These are phyloP conservation scores for Botrytis fabae DNA, from an alignment of 2,329 filamentous ascomycete species.

Conservation along the genomic window DNA sequence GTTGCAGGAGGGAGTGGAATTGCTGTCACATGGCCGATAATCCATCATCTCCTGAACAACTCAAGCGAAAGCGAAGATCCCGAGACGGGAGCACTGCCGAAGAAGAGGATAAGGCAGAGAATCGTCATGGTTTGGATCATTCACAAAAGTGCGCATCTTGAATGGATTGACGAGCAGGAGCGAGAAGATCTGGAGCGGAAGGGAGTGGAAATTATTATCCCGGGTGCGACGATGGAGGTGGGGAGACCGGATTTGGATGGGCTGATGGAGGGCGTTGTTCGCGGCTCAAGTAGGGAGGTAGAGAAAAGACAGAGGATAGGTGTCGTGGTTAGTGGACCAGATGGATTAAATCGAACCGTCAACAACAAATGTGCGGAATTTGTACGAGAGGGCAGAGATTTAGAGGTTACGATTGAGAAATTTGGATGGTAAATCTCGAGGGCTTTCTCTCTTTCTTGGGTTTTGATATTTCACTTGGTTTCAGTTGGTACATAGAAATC, in stretches of 20 bases:
- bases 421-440: conserved; percentile 59
- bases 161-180: conserved; percentile 54
- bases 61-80: conserved; percentile 28
- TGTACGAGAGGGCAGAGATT: conserved; percentile 49
- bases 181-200: conserved; percentile 50
- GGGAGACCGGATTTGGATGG: conserved; percentile 54
- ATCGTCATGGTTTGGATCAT: conserved; percentile 61
- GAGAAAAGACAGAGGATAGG: conserved; percentile 44
- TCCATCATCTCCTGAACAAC: conserved; percentile 49
- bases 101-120: conserved; percentile 35
- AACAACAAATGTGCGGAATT: conserved; percentile 57
- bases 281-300: not conserved
- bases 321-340: conserved; percentile 62
- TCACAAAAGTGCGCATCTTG: conserved; percentile 52
- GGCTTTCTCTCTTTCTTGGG: not conserved
- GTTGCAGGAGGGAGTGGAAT: conserved; percentile 66
- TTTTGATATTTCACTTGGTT: not conserved
- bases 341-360: conserved; percentile 60
- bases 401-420: conserved; percentile 62
- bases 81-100: conserved; percentile 25
- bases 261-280: conserved; percentile 46
- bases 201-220: conserved; percentile 55
- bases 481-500: not conserved
- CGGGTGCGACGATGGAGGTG: conserved; percentile 53
- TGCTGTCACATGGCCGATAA: conserved; percentile 61